phyloP scores from a whole-genome alignment of 208 protist species.

The Acanthamoeba rhysodes region DNA sequence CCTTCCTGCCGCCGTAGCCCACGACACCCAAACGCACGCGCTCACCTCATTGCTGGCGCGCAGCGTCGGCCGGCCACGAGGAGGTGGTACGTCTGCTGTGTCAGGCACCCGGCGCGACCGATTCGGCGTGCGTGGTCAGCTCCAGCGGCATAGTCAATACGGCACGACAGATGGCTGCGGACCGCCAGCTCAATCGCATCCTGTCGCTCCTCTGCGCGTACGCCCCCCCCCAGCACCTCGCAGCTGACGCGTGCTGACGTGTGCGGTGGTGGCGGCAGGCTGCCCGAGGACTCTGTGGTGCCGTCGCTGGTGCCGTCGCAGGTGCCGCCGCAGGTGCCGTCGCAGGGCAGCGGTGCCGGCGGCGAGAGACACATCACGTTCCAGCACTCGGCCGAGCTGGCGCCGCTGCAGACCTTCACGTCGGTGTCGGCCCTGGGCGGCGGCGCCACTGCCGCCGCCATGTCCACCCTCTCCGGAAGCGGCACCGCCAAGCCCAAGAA shows the following conservation, averaged over 20 bases:
- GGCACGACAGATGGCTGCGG: constrained; percentile 8
- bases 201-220: constrained; percentile 18
- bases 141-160: constrained; percentile 29
- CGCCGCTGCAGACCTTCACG: constrained; percentile 30
- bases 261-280: neutral
- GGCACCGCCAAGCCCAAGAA: neutral
- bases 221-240: neutral
- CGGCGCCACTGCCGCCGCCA: neutral
- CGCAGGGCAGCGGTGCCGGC: neutral
- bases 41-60: neutral
- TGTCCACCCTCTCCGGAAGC: neutral
- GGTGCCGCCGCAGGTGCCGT: neutral
- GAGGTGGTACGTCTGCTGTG: constrained; percentile 58
- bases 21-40: neutral
- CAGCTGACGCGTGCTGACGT: neutral
- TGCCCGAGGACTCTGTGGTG: neutral
- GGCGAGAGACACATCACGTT: neutral
- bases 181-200: neutral
- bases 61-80: constrained; percentile 17
- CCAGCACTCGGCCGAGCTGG: constrained; percentile 50
- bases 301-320: no score
- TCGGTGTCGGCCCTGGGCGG: constrained; percentile 1
- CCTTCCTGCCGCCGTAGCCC: neutral
- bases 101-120: neutral
- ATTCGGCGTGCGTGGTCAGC: neutral